Conservation (phyloP, 129 eudicot species). For the Artemisia argyi region DNA sequence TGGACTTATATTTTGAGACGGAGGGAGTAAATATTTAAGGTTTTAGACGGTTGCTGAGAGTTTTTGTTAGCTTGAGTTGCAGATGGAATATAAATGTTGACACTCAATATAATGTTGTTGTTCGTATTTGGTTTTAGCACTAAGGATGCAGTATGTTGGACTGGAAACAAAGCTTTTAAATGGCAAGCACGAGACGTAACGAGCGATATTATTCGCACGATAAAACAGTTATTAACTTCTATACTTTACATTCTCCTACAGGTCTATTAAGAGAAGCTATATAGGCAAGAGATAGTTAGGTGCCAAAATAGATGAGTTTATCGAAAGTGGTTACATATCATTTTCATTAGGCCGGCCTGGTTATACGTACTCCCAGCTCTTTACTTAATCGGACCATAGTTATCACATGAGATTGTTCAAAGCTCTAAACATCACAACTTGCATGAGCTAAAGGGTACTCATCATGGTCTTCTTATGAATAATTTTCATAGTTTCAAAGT, state of each 20-base stretch:
- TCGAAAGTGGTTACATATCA: not conserved
- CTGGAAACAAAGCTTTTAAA: not conserved
- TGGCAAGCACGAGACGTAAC: slow-evolving; percentile 1
- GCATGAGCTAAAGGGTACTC: not conserved
- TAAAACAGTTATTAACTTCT: not conserved
- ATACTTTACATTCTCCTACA: too few species aligned
- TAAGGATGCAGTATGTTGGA: not conserved
- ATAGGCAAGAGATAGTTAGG: not conserved
- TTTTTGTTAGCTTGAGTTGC: too few species aligned
- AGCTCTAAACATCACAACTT: not conserved
- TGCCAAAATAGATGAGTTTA: not conserved
- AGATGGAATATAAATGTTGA: too few species aligned
- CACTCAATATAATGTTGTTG: not conserved
- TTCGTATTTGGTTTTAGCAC: not conserved
- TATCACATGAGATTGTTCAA: not conserved
- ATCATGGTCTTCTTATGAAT: not conserved
- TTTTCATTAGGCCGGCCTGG: not conserved
- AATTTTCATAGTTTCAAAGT: not conserved
- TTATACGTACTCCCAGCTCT: not conserved
- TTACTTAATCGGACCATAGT: not conserved
- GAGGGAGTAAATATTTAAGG: too few species aligned
- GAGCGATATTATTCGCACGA: not conserved
- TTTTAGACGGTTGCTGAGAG: too few species aligned
- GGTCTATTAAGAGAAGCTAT: not conserved
- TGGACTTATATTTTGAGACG: too few species aligned